Conservation (phyloP, 1,139 yeast genomes). For the Geotrichum citri-aurantii region DNA sequence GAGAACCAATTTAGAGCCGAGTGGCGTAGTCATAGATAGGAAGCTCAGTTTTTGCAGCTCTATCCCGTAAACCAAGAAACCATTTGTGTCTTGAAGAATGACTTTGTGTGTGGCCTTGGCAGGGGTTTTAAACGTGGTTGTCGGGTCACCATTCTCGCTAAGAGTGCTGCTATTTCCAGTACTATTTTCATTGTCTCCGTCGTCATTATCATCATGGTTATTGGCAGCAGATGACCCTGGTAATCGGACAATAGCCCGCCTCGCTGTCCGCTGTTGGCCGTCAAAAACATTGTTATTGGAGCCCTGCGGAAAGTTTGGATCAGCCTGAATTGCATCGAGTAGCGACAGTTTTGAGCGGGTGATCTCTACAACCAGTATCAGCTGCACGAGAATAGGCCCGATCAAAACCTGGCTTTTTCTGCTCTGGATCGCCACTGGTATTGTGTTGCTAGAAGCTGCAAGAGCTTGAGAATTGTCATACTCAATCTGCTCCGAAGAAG, state of each 20-base stretch:
- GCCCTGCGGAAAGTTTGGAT: conserved; percentile 10
- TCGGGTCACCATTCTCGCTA: neutral
- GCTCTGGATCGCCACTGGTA: conserved; percentile 7
- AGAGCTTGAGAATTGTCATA: neutral
- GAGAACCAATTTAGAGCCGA: conserved; percentile 21
- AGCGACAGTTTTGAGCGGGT: conserved; percentile 24
- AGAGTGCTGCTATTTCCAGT: neutral
- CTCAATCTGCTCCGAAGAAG: neutral
- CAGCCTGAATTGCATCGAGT: conserved; percentile 19
- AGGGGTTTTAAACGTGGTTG: conserved; percentile 10
- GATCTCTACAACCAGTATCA: conserved; percentile 25
- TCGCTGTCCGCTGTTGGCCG: neutral
- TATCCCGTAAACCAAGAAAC: conserved; percentile 27
- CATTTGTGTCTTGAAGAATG: conserved; percentile 25
- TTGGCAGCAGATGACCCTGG: neutral
- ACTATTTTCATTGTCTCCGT: neutral
- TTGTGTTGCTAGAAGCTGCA: conserved; percentile 2
- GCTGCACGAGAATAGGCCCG: conserved; percentile 24
- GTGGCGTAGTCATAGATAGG: conserved; percentile 19
- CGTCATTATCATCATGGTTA: neutral
- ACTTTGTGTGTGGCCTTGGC: conserved; percentile 21
- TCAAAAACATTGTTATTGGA: neutral
- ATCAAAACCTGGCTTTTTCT: conserved; percentile 9
- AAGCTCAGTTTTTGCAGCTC: conserved; percentile 23
- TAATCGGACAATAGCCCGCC: conserved; percentile 9